Percentiles rank a stretch among this genome's conserved stretches.
phyloP scores from a whole-genome alignment of 1,284 basidiomycete genomes.

The Hypsizygus ulmarius region DNA sequence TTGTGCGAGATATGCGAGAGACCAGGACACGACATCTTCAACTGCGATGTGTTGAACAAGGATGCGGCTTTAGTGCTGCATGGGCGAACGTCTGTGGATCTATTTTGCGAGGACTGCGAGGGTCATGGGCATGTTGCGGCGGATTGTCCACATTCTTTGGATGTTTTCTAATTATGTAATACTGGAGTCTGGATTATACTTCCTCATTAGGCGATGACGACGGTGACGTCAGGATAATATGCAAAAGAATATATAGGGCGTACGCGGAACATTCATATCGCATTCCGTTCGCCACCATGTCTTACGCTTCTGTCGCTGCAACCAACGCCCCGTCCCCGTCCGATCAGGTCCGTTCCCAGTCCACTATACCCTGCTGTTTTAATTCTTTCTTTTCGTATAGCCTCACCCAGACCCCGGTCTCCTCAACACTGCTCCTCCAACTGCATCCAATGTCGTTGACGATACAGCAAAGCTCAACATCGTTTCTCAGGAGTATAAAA shows the following conservation, averaged over 20 bases:
- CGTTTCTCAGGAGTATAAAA: conserved; percentile 48
- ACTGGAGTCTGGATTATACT: conserved; percentile 5
- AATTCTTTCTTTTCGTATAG: conserved; percentile 29
- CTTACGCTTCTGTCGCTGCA: conserved; percentile 65
- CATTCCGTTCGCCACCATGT: conserved; percentile 40
- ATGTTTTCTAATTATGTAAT: conserved; percentile 59
- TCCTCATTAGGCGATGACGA: conserved; percentile 3
- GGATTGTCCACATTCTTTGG: conserved; percentile 76
- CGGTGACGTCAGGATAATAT: conserved; percentile 17
- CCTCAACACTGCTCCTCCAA: conserved; percentile 51
- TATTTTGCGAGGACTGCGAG: conserved; percentile 78
- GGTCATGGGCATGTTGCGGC: conserved; percentile 64
- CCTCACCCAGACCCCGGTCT: conserved; percentile 62
- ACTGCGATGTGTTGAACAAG: conserved; percentile 60
- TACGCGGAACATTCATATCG: background rate
- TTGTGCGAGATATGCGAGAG: conserved; percentile 84
- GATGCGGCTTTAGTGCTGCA: conserved; percentile 22
- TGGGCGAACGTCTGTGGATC: conserved; percentile 24
- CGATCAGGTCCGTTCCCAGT: conserved; percentile 35
- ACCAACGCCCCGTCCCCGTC: conserved; percentile 50
- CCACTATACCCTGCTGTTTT: background rate
- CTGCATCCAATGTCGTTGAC: conserved; percentile 42
- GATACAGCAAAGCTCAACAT: conserved; percentile 54
- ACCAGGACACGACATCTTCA: conserved; percentile 80
- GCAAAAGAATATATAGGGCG: conserved; percentile 6